Base-by-base conservation (phyloP, 768 basidiomycete species). In the Hygrophoropsis aurantiaca region DNA sequence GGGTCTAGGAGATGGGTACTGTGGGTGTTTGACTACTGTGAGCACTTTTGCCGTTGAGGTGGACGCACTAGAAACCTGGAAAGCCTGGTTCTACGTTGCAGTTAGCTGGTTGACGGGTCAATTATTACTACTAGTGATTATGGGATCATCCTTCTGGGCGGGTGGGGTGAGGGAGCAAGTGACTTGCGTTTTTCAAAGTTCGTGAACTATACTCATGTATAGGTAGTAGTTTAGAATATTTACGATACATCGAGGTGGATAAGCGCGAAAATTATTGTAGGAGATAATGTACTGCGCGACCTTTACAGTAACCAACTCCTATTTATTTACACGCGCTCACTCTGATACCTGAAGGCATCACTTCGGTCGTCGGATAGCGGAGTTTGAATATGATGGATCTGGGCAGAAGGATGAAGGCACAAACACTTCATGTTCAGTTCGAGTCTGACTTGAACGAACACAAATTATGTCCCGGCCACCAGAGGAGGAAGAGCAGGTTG, bases 1-100 rank as follows among this genome's bases (percentile, higher is more conserved):
- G 59, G 94, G 92, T 1, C 68, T 98, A 30, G 73, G 75, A 19
- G 92, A 97, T 61, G 97, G 97, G 6, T 97, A 92, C 61, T 97
- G 94, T 61, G 97, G 94, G 10, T 94, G 92, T 69, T 73, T 98
- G 56, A 94, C 87, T 2, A 99, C 97, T 1, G 79, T 99, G 56
- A 92, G 89, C 64, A 98, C 94, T 15, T 95, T 98, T 59, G 87
- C 83, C 2, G 84, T 84, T 8, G 97, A 99, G 62, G 62, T 90
- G 18, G 67, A 73, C 26, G 77, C 78, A 34, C 68, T 94, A 50
- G 65, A 71, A 35, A 62, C 72, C 25, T 62, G 79, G 64, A 81
- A 77, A 58, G 81, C 83, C 23, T 81, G 77, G 70, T 58, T 81
- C 37, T 98, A 98, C 63, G 80, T 78, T 21, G 52, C 75, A 2